A percentile compares a stretch with the other conserved stretches of the same genome.
Evolutionary conservation across 345 rosid genomes (phyloP).

Genomic region (Eucalyptus erythrocorys): DNA sequence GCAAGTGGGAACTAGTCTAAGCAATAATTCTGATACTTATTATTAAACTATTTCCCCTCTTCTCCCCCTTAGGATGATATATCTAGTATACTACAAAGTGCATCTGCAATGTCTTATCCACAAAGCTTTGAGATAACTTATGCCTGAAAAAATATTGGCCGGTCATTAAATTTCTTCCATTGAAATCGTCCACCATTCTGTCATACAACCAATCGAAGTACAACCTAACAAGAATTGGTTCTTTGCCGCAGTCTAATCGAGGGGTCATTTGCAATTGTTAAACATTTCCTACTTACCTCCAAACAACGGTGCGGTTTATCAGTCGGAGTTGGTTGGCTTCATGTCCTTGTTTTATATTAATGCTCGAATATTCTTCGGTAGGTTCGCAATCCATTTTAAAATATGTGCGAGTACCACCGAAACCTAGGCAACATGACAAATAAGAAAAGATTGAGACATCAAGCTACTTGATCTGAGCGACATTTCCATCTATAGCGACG

Average conservation of each 20-base stretch:
- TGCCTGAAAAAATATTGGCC: neutral
- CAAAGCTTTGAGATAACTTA: neutral
- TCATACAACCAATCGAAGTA: neutral
- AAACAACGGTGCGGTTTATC: neutral
- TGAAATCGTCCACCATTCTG: neutral
- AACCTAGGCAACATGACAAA: neutral
- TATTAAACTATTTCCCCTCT: no score
- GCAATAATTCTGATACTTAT: no score
- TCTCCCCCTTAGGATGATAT: neutral
- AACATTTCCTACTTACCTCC: neutral
- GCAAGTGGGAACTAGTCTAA: neutral
- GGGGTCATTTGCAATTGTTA: neutral
- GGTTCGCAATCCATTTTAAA: neutral
- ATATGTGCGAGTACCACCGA: neutral
- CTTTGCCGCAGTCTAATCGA: neutral
- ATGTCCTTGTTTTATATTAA: neutral
- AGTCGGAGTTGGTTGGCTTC: neutral
- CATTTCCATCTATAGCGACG: neutral
- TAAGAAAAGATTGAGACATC: neutral
- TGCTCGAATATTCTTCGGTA: neutral
- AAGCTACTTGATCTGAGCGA: neutral
- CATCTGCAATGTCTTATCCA: neutral
- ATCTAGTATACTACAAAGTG: neutral
- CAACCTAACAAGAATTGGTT: neutral
- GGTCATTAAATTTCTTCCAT: neutral